Evolutionary conservation across 352 stramenopile species (phyloP), one percentile per base, ranked within the genome.

Genomic region (Phytophthora citrophthora): DNA sequence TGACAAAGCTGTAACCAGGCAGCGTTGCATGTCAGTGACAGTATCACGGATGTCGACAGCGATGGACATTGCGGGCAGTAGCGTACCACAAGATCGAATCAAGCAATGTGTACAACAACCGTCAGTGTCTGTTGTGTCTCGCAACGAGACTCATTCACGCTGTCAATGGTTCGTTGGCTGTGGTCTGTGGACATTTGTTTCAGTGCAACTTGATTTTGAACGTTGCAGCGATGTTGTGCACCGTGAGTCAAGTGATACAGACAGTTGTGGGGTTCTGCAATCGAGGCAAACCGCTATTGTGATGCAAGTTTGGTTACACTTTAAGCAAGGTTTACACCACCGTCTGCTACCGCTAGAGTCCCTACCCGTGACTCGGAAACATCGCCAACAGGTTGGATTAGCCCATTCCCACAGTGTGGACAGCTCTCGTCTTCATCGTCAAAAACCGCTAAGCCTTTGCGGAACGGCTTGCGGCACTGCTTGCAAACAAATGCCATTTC

Each of bases 401-500:
- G 56, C 24, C 29, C 34, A 54, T 83, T 81, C n/a, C 53, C 68
- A 49, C 85, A 92, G 62, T 90, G 81, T 48, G 85, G 81, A 58
- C 85, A 92, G 40, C 49, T 57, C 57, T 91, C 79, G 61, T 91
- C 79, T 29, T 88, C 75, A 26, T 72, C 54, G 3, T 69, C 72
- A 13, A 93, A 76, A 31, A 69, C 70, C 20, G 54, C 53, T 29
- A 94, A 63, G 49, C 87, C 78, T 52, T 91, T 90, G 32, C 76
- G 78, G 52, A 92, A 93, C 9, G 78, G 76, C 29, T 73, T 77
- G 40, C 75, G 74, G 61, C 83, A 94, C 27, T 75, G 74, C 58
- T 90, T 90, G 62, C 85, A 94, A 16, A 87, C 40, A 24, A 94
- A 82, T 24, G 78, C 76, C 50, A 92, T 76, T 70, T 90, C 76